Conservation (phyloP, 805 yeast species). For the Candida yuanshanica region DNA sequence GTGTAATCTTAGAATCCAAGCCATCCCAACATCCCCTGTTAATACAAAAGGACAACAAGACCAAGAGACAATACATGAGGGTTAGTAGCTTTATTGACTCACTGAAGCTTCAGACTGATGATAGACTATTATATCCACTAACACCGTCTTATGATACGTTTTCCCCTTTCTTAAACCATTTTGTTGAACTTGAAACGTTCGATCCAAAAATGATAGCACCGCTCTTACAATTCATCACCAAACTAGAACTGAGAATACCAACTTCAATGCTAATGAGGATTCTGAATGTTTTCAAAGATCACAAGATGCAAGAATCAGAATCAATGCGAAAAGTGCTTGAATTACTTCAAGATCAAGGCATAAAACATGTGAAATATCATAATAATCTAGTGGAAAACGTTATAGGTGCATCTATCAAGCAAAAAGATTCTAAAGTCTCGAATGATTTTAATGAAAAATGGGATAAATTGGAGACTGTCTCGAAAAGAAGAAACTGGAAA, state of each 20-base stretch:
- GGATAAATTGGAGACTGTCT: neutral
- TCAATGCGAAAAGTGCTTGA: neutral
- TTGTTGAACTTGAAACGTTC: constrained; percentile 2
- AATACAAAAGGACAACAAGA: neutral
- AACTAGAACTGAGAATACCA: constrained; percentile 1
- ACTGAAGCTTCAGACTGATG: constrained; percentile 1
- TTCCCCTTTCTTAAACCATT: constrained; percentile 11
- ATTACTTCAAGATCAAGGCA: neutral
- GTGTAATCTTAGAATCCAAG: neutral
- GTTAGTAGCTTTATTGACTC: constrained; percentile 10
- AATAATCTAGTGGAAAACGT: neutral
- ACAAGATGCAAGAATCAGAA: neutral
- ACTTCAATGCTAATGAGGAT: neutral
- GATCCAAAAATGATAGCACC: constrained; percentile 3
- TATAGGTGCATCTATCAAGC: neutral
- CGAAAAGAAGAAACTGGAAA: constrained; percentile 1
- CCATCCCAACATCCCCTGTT: neutral
- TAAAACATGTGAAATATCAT: neutral
- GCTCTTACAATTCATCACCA: constrained; percentile 3
- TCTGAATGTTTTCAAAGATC: neutral
- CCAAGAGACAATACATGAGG: constrained; percentile 6
- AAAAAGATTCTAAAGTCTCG: neutral
- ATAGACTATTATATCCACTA: constrained; percentile 5
- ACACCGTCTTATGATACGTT: constrained; percentile 14
- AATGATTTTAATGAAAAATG: constrained; percentile 1